A percentile compares a stretch with the other conserved stretches of the same genome.
phyloP scores from a whole-genome alignment of 1,139 yeast genomes.

The Debaryomyces sp. region DNA sequence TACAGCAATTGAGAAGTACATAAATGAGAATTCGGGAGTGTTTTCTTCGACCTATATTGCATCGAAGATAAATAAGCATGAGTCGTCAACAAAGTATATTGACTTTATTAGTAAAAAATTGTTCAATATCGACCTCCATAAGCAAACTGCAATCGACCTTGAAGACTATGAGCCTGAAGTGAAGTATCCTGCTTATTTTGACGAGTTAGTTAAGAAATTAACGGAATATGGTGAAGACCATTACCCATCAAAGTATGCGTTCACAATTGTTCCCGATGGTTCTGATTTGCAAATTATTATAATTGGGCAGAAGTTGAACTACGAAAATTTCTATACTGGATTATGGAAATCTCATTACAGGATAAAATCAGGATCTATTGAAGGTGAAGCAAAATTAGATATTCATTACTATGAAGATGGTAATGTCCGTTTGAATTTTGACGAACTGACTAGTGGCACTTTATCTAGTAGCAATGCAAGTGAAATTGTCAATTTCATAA shows the following conservation, averaged over 20 bases:
- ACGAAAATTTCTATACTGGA: slow-evolving; percentile 86
- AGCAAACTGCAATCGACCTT: slow-evolving; percentile 50
- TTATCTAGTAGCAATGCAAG: slow-evolving; percentile 21
- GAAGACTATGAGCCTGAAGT: slow-evolving; percentile 38
- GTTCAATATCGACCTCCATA: slow-evolving; percentile 64
- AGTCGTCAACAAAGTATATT: slow-evolving; percentile 37
- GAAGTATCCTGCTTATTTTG: slow-evolving; percentile 31
- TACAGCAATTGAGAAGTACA: slow-evolving; percentile 31
- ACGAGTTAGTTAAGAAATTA: slow-evolving; percentile 33
- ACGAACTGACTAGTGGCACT: slow-evolving; percentile 36
- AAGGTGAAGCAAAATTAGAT: slow-evolving; percentile 65
- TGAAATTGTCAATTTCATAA: slow-evolving; percentile 54
- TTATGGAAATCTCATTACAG: slow-evolving; percentile 78
- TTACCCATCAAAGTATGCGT: slow-evolving; percentile 57
- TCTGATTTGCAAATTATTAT: slow-evolving; percentile 46
- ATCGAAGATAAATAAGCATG: slow-evolving; percentile 35
- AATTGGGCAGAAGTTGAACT: slow-evolving; percentile 73
- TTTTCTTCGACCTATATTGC: slow-evolving; percentile 38
- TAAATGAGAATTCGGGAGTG: slow-evolving; percentile 32
- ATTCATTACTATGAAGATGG: slow-evolving; percentile 97
- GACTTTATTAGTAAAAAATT: slow-evolving; percentile 45
- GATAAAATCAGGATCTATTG: slow-evolving; percentile 37
- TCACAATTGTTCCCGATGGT: slow-evolving; percentile 41
- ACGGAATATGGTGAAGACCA: slow-evolving; percentile 47
- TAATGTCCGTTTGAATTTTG: slow-evolving; percentile 75